phyloP scores from a whole-genome alignment of 306 rosid genomes.

The Ormosia semicastrata region DNA sequence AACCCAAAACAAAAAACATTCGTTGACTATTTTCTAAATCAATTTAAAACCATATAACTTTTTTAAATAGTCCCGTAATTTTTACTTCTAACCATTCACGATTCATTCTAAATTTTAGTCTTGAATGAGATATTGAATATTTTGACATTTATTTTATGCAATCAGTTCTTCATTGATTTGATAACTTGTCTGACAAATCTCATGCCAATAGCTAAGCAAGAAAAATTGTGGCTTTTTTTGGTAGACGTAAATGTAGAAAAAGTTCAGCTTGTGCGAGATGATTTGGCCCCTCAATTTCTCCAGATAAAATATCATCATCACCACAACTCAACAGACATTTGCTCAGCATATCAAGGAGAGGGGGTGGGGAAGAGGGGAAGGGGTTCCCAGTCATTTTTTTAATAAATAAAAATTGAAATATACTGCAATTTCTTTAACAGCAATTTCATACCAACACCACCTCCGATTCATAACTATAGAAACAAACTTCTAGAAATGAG shows the following conservation, averaged over 20 bases:
- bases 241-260: background rate
- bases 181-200: background rate
- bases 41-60: no score
- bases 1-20: no score
- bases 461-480: constrained; percentile 34
- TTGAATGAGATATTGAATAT: background rate
- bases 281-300: background rate
- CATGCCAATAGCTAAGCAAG: background rate
- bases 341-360: background rate
- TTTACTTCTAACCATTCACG: background rate
- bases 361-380: background rate
- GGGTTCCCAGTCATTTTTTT: constrained; percentile 5
- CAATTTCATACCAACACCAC: constrained; percentile 28
- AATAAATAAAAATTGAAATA: constrained; percentile 27
- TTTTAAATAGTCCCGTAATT: no score
- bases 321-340: constrained; percentile 17
- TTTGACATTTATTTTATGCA: background rate
- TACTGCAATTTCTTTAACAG: constrained; percentile 33
- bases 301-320: constrained; percentile 1
- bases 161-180: background rate
- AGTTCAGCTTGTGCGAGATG: background rate
- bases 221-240: background rate
- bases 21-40: no score
- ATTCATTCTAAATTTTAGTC: no score
- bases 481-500: constrained; percentile 33